Percentiles rank a stretch among this genome's conserved stretches.
Conservation (phyloP, 108 stramenopile species). For the Cyclotella choctawhatcheeana region DNA sequence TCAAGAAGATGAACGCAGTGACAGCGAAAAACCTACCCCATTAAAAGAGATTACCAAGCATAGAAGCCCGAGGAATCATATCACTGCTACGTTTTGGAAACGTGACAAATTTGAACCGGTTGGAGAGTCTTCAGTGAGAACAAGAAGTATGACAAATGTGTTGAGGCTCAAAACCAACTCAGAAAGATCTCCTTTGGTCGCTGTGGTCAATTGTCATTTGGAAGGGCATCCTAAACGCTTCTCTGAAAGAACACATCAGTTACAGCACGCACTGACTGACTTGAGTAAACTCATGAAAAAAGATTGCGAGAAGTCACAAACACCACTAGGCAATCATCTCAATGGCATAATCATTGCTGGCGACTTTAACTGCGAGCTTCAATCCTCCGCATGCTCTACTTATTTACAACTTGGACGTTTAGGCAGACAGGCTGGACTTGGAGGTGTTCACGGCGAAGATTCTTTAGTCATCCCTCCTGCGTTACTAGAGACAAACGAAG, state of each 20-base stretch:
- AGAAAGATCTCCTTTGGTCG: constrained; percentile 26
- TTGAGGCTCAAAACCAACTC: constrained; percentile 9
- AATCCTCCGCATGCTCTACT: constrained; percentile 57
- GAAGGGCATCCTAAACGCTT: constrained; percentile 57
- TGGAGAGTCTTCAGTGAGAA: constrained; percentile 18
- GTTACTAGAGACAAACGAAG: constrained; percentile 48
- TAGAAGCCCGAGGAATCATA: constrained; percentile 44
- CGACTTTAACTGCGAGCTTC: constrained; percentile 64
- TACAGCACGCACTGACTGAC: constrained; percentile 56
- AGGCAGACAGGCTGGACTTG: constrained; percentile 49
- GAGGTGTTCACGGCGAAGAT: constrained; percentile 51
- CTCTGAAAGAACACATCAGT: constrained; percentile 45
- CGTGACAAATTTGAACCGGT: constrained; percentile 34
- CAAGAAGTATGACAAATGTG: constrained; percentile 42
- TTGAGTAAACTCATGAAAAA: constrained; percentile 26
- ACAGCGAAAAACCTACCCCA: constrained; percentile 11
- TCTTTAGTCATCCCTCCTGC: constrained; percentile 44
- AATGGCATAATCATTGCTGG: constrained; percentile 53
- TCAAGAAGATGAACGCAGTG: constrained; percentile 40
- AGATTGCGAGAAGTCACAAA: neutral
- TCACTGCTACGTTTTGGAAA: constrained; percentile 60
- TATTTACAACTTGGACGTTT: constrained; percentile 54
- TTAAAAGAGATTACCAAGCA: constrained; percentile 42
- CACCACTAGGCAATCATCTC: constrained; percentile 6
- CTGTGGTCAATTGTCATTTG: constrained; percentile 59